Percentiles rank a stretch among this genome's conserved stretches.
phyloP scores from a whole-genome alignment of 768 basidiomycete species.

The Rhodotorula graminis region DNA sequence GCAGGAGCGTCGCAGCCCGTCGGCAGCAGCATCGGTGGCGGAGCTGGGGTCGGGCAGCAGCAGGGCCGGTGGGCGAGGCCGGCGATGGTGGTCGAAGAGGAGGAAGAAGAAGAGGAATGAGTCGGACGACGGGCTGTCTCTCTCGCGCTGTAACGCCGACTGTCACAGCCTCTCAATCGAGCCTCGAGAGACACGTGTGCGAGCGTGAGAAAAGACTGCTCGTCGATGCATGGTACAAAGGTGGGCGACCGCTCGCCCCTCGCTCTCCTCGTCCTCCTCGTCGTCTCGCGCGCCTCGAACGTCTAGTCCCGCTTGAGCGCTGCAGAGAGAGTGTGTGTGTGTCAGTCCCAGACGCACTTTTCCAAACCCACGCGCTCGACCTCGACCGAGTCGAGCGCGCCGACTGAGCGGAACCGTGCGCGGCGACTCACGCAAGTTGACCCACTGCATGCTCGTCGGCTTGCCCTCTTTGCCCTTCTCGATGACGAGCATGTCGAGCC shows the following conservation, averaged over 20 bases:
- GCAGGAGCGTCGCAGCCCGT: background rate
- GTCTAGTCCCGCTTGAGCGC: conserved; percentile 1
- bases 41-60: background rate
- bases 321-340: background rate
- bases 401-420: no score
- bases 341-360: no score
- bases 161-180: no score
- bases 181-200: no score
- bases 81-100: conserved; percentile 38
- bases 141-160: background rate
- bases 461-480: conserved; percentile 19
- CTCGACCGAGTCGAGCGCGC: no score
- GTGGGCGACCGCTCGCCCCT: background rate
- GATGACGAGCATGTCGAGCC: conserved; percentile 57
- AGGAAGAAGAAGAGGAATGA: conserved; percentile 38
- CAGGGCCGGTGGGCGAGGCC: conserved; percentile 3
- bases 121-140: background rate
- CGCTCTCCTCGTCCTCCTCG: background rate
- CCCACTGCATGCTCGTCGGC: conserved; percentile 7
- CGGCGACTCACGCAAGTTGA: conserved; percentile 16
- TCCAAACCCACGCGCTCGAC: no score
- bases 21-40: background rate
- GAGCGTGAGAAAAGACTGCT: background rate
- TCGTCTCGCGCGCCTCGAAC: no score
- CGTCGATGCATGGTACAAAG: background rate